phyloP scores from a whole-genome alignment of 1,284 basidiomycete species.

The Entoloma clypeatum region DNA sequence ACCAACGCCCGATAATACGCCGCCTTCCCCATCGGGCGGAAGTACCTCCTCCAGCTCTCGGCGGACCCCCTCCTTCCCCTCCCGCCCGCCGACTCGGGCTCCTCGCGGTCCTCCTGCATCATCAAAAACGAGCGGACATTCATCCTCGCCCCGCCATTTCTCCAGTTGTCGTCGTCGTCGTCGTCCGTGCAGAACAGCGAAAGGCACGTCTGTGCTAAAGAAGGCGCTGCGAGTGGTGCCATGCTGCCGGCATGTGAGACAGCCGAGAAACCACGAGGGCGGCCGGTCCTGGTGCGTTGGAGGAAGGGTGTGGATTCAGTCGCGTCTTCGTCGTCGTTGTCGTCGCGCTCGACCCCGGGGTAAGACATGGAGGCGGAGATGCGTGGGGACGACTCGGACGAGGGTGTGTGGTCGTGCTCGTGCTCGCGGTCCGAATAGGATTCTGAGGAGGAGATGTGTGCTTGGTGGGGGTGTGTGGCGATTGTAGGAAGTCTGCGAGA shows the following conservation, averaged over 20 bases:
- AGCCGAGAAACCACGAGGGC: slow-evolving; percentile 26
- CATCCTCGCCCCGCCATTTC: slow-evolving; percentile 14
- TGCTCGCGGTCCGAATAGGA: slow-evolving; percentile 13
- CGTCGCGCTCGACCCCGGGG: slow-evolving; percentile 13
- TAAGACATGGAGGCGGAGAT: slow-evolving; percentile 18
- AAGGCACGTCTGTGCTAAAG: slow-evolving; percentile 61
- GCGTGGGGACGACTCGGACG: slow-evolving; percentile 26
- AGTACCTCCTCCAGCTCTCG: slow-evolving; percentile 51
- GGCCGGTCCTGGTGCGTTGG: slow-evolving; percentile 15
- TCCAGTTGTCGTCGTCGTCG: slow-evolving; percentile 25
- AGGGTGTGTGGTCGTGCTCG: slow-evolving; percentile 32
- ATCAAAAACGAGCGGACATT: slow-evolving; percentile 13
- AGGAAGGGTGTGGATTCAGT: slow-evolving; percentile 31
- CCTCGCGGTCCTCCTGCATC: slow-evolving; percentile 22
- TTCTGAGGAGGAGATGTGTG: slow-evolving; percentile 30
- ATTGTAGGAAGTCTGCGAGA: slow-evolving; percentile 16
- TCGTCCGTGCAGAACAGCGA: slow-evolving; percentile 51
- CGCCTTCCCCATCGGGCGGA: slow-evolving; percentile 49
- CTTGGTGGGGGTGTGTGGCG: slow-evolving; percentile 24
- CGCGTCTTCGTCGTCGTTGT: slow-evolving; percentile 20
- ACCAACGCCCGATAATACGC: slow-evolving; percentile 62
- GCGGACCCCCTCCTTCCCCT: slow-evolving; percentile 20
- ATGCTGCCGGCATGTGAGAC: slow-evolving; percentile 49
- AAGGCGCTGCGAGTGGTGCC: slow-evolving; percentile 57
- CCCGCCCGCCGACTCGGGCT: slow-evolving; percentile 9